Base-by-base conservation (phyloP, 768 basidiomycete genomes). In the Suillus hirtellus region DNA sequence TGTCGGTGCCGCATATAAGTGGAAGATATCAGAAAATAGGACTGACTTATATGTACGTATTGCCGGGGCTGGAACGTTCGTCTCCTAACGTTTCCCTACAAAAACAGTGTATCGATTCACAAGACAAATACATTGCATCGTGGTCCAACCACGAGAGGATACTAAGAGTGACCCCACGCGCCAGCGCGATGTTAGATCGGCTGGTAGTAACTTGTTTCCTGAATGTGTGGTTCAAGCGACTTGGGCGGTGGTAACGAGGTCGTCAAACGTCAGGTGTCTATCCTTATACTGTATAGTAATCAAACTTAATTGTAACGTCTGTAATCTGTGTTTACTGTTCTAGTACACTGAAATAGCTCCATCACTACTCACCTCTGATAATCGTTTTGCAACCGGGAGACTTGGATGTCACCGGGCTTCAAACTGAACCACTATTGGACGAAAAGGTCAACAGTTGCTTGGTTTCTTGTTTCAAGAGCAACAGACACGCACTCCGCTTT, bases 401-500 rank as follows among this genome's bases (percentile, higher is more conserved):
- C 43, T 2, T 37, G 35, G 9, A 37, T 10, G 42, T 73, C 64
- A 75, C 42, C 73, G 75, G 21, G 73, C 73, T 60, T 75, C 73
- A 47, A 75, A 75, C 56, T 75, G 74, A 19, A 75, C 75, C 74
- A 76, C 75, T 75, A 59, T n/a, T 8, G 4, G 21, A 34, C 31
- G 31, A 53, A 10, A 55, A 61, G 52, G 31, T 27, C 52, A 60
- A 56, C 53, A 49, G 21, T 5, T 68, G 61, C 66, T 55, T 46
- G 49, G 34, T 27, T 43, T 58, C 12, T 46, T 43, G 34, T 27
- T 40, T 59, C 12, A 24, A 15, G 40, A 6, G 35, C 2, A 47
- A 17, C 24, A n/a, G 6, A 60, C 21, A 80, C 95, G 73, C 70
- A 98, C 96, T 96, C 82, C 94, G 82, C 72, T 85, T 92, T 27